phyloP scores from a whole-genome alignment of 2,329 filamentous ascomycete genomes.

The Xylariomycetidae sp. region DNA sequence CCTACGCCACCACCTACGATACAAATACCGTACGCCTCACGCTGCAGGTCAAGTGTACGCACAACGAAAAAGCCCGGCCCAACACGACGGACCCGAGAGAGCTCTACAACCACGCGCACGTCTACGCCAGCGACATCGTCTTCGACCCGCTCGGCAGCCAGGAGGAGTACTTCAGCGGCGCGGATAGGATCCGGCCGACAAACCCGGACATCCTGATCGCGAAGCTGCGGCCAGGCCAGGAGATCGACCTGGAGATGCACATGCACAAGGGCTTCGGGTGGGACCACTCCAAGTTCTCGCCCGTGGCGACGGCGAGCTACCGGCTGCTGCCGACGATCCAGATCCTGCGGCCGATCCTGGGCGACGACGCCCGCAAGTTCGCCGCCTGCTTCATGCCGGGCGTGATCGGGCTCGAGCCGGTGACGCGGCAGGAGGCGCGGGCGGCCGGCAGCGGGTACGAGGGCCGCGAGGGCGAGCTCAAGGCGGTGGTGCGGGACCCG shows the following conservation, averaged over 20 bases:
- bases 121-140: constrained; percentile 73
- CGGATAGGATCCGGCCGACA: constrained; percentile 65
- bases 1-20: constrained; percentile 60
- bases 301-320: constrained; percentile 92
- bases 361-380: constrained; percentile 84
- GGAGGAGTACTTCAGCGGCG: constrained; percentile 61
- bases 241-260: constrained; percentile 82
- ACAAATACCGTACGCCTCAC: constrained; percentile 82
- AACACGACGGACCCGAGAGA: constrained; percentile 77
- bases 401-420: constrained; percentile 74
- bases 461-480: constrained; percentile 71
- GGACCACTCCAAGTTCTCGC: constrained; percentile 96
- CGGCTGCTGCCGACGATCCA: constrained; percentile 83
- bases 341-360: constrained; percentile 79
- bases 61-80: constrained; percentile 66
- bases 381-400: constrained; percentile 82
- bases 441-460: constrained; percentile 61
- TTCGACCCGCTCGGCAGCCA: constrained; percentile 76
- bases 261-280: constrained; percentile 91
- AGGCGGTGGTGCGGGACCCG: constrained; percentile 81
- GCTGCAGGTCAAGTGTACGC: constrained; percentile 74
- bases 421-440: constrained; percentile 63
- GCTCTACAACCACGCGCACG: constrained; percentile 79
- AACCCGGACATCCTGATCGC: constrained; percentile 93
- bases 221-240: constrained; percentile 88